phyloP scores from a whole-genome alignment of 2,329 filamentous ascomycete genomes.

The Fusarium sp. region DNA sequence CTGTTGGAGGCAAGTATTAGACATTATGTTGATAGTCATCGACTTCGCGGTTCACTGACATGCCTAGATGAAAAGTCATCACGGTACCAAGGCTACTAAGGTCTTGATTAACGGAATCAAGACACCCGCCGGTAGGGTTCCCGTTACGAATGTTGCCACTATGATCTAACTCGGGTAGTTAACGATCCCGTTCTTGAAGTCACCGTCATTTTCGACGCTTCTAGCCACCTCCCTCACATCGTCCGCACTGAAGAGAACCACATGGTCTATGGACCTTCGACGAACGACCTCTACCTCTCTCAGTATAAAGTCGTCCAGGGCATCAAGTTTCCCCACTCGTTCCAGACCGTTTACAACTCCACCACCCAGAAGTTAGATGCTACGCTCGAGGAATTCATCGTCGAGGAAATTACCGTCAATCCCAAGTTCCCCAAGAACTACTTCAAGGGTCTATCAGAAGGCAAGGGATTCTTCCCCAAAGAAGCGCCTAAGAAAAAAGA shows the following conservation, averaged over 20 bases:
- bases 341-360: slow-evolving; percentile 32
- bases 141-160: rapidly evolving
- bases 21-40: too few species aligned
- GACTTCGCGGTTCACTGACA: neutral
- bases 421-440: neutral
- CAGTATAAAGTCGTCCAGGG: slow-evolving; percentile 19
- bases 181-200: neutral
- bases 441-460: slow-evolving; percentile 3
- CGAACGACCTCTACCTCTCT: slow-evolving; percentile 24
- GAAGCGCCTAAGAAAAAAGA: neutral
- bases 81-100: neutral
- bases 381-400: slow-evolving; percentile 25
- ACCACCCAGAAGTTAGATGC: slow-evolving; percentile 7
- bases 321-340: slow-evolving; percentile 18
- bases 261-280: slow-evolving; percentile 3
- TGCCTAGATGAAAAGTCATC: slow-evolving; percentile 2
- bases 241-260: slow-evolving; percentile 24
- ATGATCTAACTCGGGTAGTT: slow-evolving; percentile 7
- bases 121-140: slow-evolving; percentile 9
- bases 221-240: slow-evolving; percentile 22
- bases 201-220: slow-evolving; percentile 11
- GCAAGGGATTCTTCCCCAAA: slow-evolving; percentile 13
- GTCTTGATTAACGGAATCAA: slow-evolving; percentile 13
- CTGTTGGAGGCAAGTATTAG: slow-evolving; percentile 5
- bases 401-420: slow-evolving; percentile 15